Base-by-base conservation (phyloP, 495 filamentous ascomycete species). In the Penicillium subrubescens region DNA sequence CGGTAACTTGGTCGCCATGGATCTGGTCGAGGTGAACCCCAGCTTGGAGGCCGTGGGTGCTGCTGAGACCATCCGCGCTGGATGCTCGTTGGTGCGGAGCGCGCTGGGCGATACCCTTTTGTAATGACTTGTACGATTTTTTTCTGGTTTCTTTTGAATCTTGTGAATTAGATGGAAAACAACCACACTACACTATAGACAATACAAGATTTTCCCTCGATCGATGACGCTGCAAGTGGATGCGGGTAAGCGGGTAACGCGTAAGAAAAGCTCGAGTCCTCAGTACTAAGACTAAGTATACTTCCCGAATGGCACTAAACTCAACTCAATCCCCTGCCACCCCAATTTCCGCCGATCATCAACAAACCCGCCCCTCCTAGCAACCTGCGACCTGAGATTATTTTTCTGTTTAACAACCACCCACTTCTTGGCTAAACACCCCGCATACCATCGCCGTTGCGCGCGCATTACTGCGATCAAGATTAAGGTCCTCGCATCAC, bases 1-100 rank as follows among this genome's bases (percentile, higher is more conserved):
- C 2, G 96, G 96, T 27, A 93, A 88, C 71, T 75, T 98, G 62
- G 83, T 98, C 8, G 93, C 94, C 14, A 87, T 99, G 80, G 95
- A 99, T 75, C 80, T 99, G 73, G 96, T 92, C 21, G 95, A 99
- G 79, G 96, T 99, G 61, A 99, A 99, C 80, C 94, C 94, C 8
- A 90, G 86, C 62, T 78, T 96, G 64, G 94, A 91, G 67, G 79
- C 80, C 17, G 83, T 87, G 54, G 93, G 92, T 2, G 93, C 93
- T 1, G 83, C 85, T 31, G 93, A 97, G 76, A 99, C 95, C 2
- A 91, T 99, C 62, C 80, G 93, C 34, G 90, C 93, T 8, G 95
- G 95, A 2, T 95, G 93, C 75, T 94, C 90, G 48, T 80, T 99
- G 65, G 92, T 99, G 12, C 83, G 95, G 56, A 97, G 94, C 77